phyloP scores from a whole-genome alignment of 129 eudicot species.

The Arctium minus region DNA sequence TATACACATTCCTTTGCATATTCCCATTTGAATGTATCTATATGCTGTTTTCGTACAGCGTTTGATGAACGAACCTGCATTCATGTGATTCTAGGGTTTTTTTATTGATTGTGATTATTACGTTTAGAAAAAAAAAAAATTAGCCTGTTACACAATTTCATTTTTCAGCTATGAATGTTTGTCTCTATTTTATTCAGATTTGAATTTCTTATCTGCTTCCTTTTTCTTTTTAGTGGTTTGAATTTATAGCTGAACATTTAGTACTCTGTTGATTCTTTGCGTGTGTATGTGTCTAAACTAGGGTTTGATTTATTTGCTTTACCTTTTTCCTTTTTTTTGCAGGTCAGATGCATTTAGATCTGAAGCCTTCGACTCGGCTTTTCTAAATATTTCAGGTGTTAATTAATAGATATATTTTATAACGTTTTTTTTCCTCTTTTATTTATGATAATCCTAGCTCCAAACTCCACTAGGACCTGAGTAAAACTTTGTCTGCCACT shows the following conservation, averaged over 20 bases:
- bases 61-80: constrained; percentile 7
- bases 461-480: constrained; percentile 19
- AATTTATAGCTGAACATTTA: constrained; percentile 3
- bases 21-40: constrained; percentile 7
- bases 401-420: not conserved
- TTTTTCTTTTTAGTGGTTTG: not conserved
- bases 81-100: constrained; percentile 23
- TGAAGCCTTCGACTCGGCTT: constrained; percentile 30
- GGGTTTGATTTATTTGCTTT: constrained; percentile 20
- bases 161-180: constrained; percentile 1
- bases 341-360: constrained; percentile 47
- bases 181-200: not conserved
- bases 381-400: constrained; percentile 7
- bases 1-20: constrained; percentile 22
- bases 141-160: not conserved
- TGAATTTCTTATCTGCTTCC: not conserved
- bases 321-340: constrained; percentile 10
- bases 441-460: not conserved
- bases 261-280: not conserved
- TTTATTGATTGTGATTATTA: not conserved
- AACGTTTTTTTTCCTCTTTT: not conserved
- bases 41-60: not conserved
- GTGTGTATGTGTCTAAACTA: constrained; percentile 1
- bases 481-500: not conserved
- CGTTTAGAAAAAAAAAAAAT: not conserved